phyloP scores from a whole-genome alignment of 2,329 filamentous ascomycete species.

The Botrytis galanthina region DNA sequence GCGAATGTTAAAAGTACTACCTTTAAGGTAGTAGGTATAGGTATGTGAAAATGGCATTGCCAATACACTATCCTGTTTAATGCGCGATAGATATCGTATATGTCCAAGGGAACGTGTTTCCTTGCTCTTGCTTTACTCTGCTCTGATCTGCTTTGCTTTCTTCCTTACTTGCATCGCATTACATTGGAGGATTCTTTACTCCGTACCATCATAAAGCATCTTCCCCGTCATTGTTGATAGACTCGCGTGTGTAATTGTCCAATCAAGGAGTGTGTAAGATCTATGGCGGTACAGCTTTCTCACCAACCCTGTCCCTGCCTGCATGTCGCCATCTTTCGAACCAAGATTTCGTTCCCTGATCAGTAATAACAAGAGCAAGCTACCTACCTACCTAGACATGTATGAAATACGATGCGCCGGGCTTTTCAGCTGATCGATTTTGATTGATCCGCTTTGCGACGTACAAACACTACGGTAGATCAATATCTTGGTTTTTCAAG shows the following conservation, averaged over 20 bases:
- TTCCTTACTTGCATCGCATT: background rate
- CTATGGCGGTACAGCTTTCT: background rate
- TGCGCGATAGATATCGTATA: background rate
- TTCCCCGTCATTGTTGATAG: conserved; percentile 6
- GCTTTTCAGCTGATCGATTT: conserved; percentile 6
- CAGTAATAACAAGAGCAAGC: background rate
- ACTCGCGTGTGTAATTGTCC: background rate
- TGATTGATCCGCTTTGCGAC: background rate
- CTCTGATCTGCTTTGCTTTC: background rate
- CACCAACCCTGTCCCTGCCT: background rate
- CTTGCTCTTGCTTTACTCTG: background rate
- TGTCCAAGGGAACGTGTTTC: background rate
- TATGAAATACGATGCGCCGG: background rate
- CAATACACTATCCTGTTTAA: background rate
- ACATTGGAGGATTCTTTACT: conserved; percentile 1
- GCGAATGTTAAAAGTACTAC: background rate
- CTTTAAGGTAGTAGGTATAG: background rate
- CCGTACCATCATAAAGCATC: background rate
- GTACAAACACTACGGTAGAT: background rate
- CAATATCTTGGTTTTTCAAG: background rate
- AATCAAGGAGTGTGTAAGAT: background rate
- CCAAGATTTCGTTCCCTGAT: background rate
- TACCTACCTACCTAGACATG: background rate
- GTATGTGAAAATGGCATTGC: background rate
- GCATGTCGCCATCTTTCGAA: conserved; percentile 13